Base-by-base conservation (phyloP, 108 stramenopile species). In the Fragilaria crotonensis region DNA sequence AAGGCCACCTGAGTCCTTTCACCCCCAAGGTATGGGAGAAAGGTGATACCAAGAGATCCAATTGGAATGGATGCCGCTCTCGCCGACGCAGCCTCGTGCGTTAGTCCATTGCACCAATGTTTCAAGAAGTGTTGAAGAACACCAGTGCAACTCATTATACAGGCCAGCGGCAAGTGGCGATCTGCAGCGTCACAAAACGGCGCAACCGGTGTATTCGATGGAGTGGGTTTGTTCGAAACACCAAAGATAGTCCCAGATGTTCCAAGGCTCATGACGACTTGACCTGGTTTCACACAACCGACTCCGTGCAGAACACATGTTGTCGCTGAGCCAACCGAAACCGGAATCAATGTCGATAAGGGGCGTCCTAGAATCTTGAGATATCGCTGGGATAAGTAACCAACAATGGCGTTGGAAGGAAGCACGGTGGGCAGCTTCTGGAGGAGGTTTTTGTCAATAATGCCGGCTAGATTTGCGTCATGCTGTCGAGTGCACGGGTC, bases 241-340 rank as follows among this genome's bases (percentile, higher is more conserved):
- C 54, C 64, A 59, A 66, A 66, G 2, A 66, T 57, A 1, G 64
- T 66, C 33, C 64, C 64, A 27, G 54, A 56, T 14, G 64, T 66
- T 2, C 64, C 64, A n/a, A 66, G 36, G 36, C 48, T 50, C 30
- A 66, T 31, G 2, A 66, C 64, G 0, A 46, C 64, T n/a, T 46
- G 27, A 33, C 64, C 64, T 25, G 64, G 48, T 4, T 20, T 20
- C 1, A 66, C 54, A 30, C 57, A 58, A 33, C 54, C 54, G 3
- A 48, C 48, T 18, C 64, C 64, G 19, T 2, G 64, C 64, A 31
- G 56, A 57, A 50, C 54, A 55, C 64, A 66, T 66, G 28, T 66
- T 66, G 36, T 66, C 64, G 18, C 64, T 21, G 48, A 36, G 7
- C 64, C 64, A n/a, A 52, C 64, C 19, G 54, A 56, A 14, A 66